Evolutionary conservation across 2,329 filamentous ascomycete genomes (phyloP), one percentile per base, ranked within the genome.

Genomic region (Phyllosticta paracitricarpa): DNA sequence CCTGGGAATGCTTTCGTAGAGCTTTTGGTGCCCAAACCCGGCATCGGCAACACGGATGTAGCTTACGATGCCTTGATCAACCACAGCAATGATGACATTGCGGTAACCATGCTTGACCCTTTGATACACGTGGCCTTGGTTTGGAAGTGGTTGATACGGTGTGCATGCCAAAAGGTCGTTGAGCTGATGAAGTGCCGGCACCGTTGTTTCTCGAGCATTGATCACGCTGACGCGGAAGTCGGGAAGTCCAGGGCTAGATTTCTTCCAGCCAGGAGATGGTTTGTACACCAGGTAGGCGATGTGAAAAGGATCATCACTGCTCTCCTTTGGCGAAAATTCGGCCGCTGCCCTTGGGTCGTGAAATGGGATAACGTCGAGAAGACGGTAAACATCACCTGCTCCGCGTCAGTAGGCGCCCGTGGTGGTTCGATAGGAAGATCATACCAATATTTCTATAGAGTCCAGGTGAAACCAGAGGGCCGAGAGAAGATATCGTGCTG

Each of bases 11-110:
- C 35, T 61, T n/a, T 61, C 58, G 26, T 61, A 91, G 48, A 96
- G 69, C 72, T 77, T 84, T 73, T 96, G 91, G 64, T 70, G 68
- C 1, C 72, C 87, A 74, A 97, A 97, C 0, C 86, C 87, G 10
- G 85, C 86, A 77, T 97, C 91, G 1, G 83, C 85, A 62, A 97
- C 81, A 25, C 89, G 80, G 68, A 97, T 79, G 71, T 93, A 97
- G 72, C 93, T 97, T 54, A 92, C 88, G 24, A 97, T 81, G 0
- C 94, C 94, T 64, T 91, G 84, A 71, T 97, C 94, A 35, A 97
- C 91, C 2, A 97, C 83, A 0, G 92, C 94, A 25, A 99, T 72
- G 35, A 97, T 79, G 33, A 94, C 89, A 73, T 90, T 94, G 65
- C 90, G 83, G 72, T 88, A 86, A 1, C 91, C 94, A 68, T 96